Base-by-base conservation (phyloP, 768 basidiomycete genomes). In the Glaciozyma antarctica region DNA sequence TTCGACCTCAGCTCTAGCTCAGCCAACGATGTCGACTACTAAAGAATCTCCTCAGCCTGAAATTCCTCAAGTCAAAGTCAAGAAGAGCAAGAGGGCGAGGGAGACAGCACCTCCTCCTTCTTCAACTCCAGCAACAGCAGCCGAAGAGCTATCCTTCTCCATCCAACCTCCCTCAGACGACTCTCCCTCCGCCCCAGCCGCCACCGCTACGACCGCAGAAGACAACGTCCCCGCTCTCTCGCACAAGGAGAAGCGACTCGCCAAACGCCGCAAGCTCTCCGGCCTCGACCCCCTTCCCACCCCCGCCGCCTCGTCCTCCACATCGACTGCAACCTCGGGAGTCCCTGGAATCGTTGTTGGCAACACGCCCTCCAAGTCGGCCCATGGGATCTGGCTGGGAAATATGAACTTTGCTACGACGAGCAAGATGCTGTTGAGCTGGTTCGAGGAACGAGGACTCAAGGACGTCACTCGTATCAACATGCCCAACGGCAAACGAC, bases 361-460 rank as follows among this genome's bases (percentile, higher is more conserved):
- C 73, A 75, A 54, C 68, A 72, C 67, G 47, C 70, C 34, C 54
- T 67, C 44, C 57, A 68, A 64, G 24, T 63, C 77, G 19, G 66
- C 71, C 57, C 83, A 83, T 76, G 84, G 81, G 71, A 79, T 97
- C 55, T 98, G 94, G 94, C 88, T 97, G 38, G 94, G 94, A 49
- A 98, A 98, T 77, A 75, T 98, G 75, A 82, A 88, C 9, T 98
- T 87, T 81, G 88, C 87, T 77, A 97, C 94, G 59, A 88, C 86
- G 0, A 79, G 81, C 63, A 84, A 87, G 16, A 79, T 85, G n/a
- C 77, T 98, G 21, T 45, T 66, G n/a, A 56, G 48, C 34, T 67
- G 67, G 65, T 64, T 67, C 62, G 63, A 58, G 44, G 64, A 61
- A 16, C 47, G 54, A n/a, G 65, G 71, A 5, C 44, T 69, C 24